Conservation (phyloP, 2,329 filamentous ascomycete species). For the Aspergillus aculeatinus region DNA sequence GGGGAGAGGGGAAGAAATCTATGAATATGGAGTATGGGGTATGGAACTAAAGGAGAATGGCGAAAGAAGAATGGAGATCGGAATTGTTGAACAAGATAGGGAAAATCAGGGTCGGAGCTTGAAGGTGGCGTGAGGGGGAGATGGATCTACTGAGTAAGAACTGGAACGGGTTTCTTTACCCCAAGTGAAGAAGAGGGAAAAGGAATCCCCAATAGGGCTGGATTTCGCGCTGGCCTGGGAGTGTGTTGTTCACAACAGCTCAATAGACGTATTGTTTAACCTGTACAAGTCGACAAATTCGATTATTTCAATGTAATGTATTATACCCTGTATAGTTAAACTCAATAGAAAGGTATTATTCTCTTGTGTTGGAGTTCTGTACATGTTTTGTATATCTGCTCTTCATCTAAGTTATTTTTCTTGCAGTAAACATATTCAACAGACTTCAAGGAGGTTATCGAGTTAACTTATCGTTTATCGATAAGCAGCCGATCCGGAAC, state of each 20-base stretch:
- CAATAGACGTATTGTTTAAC: no score
- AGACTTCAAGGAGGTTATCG: no score
- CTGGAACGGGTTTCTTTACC: conserved; percentile 15
- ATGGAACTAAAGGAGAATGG: neutral
- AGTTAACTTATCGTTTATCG: neutral
- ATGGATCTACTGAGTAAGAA: no score
- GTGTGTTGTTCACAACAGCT: neutral
- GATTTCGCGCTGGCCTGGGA: neutral
- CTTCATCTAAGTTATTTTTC: no score
- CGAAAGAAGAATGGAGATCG: neutral
- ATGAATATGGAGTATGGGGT: neutral
- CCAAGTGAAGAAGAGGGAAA: conserved; percentile 5
- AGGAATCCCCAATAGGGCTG: conserved; percentile 10
- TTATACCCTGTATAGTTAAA: no score
- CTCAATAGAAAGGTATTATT: no score
- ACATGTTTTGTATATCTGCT: no score
- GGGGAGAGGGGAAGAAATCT: neutral
- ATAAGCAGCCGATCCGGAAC: neutral
- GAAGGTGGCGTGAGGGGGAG: conserved; percentile 1
- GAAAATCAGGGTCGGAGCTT: neutral
- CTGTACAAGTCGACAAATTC: no score
- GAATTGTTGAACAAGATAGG: conserved; percentile 19
- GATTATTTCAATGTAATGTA: no score
- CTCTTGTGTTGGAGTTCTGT: no score
- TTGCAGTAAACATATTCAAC: no score